Percentiles rank a stretch among this genome's conserved stretches.
These are phyloP conservation scores for Penicillium sp. DNA, from an alignment of 2,329 filamentous ascomycete genomes.

Conservation along the genomic window DNA sequence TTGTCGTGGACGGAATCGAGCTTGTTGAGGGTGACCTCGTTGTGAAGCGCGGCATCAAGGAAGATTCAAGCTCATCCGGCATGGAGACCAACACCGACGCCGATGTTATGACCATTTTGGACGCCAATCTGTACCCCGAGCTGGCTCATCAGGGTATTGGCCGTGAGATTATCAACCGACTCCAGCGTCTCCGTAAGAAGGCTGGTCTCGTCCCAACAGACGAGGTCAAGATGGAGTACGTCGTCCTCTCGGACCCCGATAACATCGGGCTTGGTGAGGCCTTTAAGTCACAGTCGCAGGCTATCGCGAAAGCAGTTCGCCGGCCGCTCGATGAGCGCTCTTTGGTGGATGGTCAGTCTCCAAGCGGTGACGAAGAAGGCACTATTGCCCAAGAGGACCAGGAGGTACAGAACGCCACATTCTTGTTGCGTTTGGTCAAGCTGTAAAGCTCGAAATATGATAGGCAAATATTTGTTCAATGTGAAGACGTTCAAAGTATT, in stretches of 20 bases:
- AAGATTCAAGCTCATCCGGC: constrained; percentile 63
- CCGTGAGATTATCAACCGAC: constrained; percentile 85
- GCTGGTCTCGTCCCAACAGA: constrained; percentile 85
- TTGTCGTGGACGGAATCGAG: constrained; percentile 78
- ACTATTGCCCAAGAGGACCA: constrained; percentile 78
- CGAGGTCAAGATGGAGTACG: constrained; percentile 92
- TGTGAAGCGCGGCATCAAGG: constrained; percentile 71
- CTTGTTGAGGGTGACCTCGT: constrained; percentile 76
- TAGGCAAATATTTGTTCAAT: too few species aligned
- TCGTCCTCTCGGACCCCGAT: constrained; percentile 71
- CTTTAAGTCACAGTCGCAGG: constrained; percentile 60
- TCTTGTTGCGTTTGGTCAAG: constrained; percentile 69
- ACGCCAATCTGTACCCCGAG: constrained; percentile 73
- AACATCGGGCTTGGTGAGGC: constrained; percentile 64
- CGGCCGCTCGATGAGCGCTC: constrained; percentile 68
- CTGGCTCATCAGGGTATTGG: constrained; percentile 83
- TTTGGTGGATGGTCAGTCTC: constrained; percentile 53
- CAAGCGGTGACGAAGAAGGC: constrained; percentile 48
- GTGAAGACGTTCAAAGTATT: too few species aligned
- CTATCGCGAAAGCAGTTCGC: constrained; percentile 71
- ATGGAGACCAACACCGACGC: constrained; percentile 84
- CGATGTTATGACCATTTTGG: constrained; percentile 87
- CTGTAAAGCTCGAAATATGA: constrained; percentile 45
- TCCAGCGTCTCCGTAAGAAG: constrained; percentile 90
- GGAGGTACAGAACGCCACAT: constrained; percentile 75